Conservation (phyloP, 148 eudicot genomes). For the Gaultheria prostrata region DNA sequence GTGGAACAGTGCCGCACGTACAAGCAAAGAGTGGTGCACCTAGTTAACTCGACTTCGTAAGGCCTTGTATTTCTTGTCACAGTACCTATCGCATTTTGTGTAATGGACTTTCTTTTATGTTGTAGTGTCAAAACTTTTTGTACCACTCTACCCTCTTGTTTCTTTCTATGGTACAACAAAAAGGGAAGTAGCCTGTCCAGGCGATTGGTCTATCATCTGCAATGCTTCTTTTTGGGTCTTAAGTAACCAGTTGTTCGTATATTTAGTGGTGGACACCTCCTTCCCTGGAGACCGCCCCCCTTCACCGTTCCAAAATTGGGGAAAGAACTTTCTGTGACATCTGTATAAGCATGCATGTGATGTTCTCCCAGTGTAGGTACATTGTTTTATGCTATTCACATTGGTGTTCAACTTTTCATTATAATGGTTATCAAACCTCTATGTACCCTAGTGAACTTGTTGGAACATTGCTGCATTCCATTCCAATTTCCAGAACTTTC, state of each 20-base stretch:
- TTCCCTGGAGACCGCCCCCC: neutral
- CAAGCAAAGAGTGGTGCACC: conserved; percentile 94
- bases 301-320: neutral
- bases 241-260: neutral
- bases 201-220: conserved; percentile 2
- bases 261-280: neutral
- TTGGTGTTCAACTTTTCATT: neutral
- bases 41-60: conserved; percentile 98
- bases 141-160: neutral
- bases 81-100: neutral
- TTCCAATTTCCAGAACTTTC: neutral
- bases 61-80: conserved; percentile 33
- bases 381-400: neutral
- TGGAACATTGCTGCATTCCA: neutral
- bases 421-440: neutral
- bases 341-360: neutral
- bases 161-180: neutral
- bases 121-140: neutral
- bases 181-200: neutral
- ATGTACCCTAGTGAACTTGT: neutral
- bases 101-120: neutral
- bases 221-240: neutral
- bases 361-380: neutral
- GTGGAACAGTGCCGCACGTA: conserved; percentile 90
- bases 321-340: neutral